Conservation (phyloP, 2,329 filamentous ascomycete species). For the Fusarium agapanthi region DNA sequence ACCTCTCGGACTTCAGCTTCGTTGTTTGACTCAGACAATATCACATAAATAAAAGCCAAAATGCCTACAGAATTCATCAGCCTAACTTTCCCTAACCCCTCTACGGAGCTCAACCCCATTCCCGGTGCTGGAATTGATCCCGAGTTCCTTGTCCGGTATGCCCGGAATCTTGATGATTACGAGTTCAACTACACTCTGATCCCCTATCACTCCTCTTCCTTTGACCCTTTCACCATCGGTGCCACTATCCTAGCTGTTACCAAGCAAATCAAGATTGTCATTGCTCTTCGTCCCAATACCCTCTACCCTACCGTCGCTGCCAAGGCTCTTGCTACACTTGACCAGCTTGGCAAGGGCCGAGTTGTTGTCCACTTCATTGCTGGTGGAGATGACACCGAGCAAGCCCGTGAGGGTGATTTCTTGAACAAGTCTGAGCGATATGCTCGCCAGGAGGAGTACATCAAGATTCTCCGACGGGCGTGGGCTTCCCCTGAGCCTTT, state of each 20-base stretch:
- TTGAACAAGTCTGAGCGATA: constrained; percentile 66
- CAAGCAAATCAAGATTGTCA: constrained; percentile 68
- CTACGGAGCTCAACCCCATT: constrained; percentile 63
- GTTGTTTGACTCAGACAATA: not conserved
- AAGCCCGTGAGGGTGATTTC: constrained; percentile 68
- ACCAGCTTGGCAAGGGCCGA: constrained; percentile 65
- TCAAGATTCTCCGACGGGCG: constrained; percentile 66
- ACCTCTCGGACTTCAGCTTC: not conserved
- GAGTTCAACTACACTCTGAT: constrained; percentile 69
- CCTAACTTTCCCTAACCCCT: constrained; percentile 64
- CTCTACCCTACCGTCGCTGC: constrained; percentile 70
- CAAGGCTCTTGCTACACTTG: constrained; percentile 68
- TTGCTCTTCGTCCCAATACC: constrained; percentile 66
- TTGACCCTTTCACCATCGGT: constrained; percentile 60
- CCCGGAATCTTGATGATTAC: constrained; percentile 66
- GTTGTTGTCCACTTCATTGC: constrained; percentile 71
- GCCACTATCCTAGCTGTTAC: constrained; percentile 66
- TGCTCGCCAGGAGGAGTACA: constrained; percentile 67
- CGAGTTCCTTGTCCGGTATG: constrained; percentile 65
- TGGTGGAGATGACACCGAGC: constrained; percentile 67
- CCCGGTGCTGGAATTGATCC: constrained; percentile 62
- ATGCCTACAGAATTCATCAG: constrained; percentile 65
- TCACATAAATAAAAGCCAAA: constrained; percentile 2
- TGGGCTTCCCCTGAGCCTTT: constrained; percentile 66
- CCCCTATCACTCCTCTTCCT: constrained; percentile 62